Percentiles rank a stretch among this genome's conserved stretches.
Evolutionary conservation across 2,329 filamentous ascomycete species (phyloP).

Genomic region (Epichloe elymi): DNA sequence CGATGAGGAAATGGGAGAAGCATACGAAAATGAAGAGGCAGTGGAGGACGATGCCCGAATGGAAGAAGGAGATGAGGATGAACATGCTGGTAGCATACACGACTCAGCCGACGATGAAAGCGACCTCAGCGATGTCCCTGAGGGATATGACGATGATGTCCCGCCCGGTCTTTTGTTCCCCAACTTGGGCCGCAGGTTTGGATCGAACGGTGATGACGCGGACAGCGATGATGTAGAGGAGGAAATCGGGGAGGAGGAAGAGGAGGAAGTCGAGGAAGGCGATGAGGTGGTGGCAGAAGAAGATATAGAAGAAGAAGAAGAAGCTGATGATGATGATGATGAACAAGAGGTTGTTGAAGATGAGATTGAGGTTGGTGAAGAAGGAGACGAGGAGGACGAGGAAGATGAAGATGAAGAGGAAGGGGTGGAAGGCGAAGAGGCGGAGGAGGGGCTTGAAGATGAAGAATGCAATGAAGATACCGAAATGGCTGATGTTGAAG

Average conservation of each 20-base stretch:
- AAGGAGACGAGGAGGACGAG: slow-evolving; percentile 6
- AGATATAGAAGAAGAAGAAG: slow-evolving; percentile 8
- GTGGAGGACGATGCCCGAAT: slow-evolving; percentile 16
- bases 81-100: slow-evolving; percentile 40
- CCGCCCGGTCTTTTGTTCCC: slow-evolving; percentile 41
- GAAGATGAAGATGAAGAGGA: slow-evolving; percentile 7
- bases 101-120: slow-evolving; percentile 58
- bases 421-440: slow-evolving; percentile 9
- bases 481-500: slow-evolving; percentile 8
- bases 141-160: slow-evolving; percentile 44
- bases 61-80: slow-evolving; percentile 17
- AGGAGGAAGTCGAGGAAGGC: slow-evolving; percentile 14
- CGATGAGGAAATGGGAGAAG: slow-evolving; percentile 33
- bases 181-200: slow-evolving; percentile 24
- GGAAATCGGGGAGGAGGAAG: slow-evolving; percentile 19
- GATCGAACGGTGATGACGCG: slow-evolving; percentile 22
- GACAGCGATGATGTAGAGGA: slow-evolving; percentile 17
- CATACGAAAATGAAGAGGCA: slow-evolving; percentile 14
- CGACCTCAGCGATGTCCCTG: slow-evolving; percentile 51
- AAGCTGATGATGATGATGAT: slow-evolving; percentile 5
- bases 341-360: slow-evolving; percentile 6
- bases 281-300: slow-evolving; percentile 12
- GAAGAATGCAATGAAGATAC: slow-evolving; percentile 10
- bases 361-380: slow-evolving; percentile 7
- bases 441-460: slow-evolving; percentile 8